Evolutionary conservation across 768 basidiomycete species (phyloP).

Genomic region (Russula sp.): DNA sequence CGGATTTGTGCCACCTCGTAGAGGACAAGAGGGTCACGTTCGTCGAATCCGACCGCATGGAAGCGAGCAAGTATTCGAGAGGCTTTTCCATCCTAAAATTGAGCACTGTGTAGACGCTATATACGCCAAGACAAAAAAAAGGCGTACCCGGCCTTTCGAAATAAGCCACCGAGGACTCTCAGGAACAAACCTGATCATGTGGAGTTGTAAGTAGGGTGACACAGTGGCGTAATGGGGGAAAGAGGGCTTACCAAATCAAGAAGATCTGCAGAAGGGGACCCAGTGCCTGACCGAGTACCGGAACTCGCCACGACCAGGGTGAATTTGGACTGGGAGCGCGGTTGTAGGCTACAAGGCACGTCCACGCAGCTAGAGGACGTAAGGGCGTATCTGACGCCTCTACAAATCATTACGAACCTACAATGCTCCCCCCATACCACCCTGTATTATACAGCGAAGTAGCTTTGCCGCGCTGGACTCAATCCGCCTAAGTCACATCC

Average conservation of each 20-base stretch:
- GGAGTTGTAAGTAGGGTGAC: not conserved
- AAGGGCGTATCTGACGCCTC: constrained; percentile 24
- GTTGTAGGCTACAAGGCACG: constrained; percentile 39
- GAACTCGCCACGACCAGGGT: constrained; percentile 60
- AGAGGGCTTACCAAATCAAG: constrained; percentile 42
- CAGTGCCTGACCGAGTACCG: constrained; percentile 55
- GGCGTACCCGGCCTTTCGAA: constrained; percentile 49
- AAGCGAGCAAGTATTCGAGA: constrained; percentile 58
- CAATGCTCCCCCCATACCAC: constrained; percentile 71
- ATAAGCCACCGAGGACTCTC: constrained; percentile 66
- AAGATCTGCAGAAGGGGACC: constrained; percentile 51
- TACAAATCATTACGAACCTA: constrained; percentile 36
- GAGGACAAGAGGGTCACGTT: constrained; percentile 50
- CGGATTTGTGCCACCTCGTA: constrained; percentile 60
- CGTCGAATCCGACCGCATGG: constrained; percentile 58
- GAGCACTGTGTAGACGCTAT: not conserved
- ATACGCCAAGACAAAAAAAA: not conserved
- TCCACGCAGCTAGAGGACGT: constrained; percentile 38
- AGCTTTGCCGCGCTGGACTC: constrained; percentile 42
- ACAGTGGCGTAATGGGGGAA: not conserved
- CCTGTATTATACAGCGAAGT: constrained; percentile 63
- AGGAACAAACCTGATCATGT: constrained; percentile 48
- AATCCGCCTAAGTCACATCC: constrained; percentile 28
- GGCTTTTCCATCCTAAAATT: constrained; percentile 49
- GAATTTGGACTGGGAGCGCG: constrained; percentile 32